Evolutionary conservation across 352 stramenopile genomes (phyloP).

Genomic region (Globisporangium iwayamae): DNA sequence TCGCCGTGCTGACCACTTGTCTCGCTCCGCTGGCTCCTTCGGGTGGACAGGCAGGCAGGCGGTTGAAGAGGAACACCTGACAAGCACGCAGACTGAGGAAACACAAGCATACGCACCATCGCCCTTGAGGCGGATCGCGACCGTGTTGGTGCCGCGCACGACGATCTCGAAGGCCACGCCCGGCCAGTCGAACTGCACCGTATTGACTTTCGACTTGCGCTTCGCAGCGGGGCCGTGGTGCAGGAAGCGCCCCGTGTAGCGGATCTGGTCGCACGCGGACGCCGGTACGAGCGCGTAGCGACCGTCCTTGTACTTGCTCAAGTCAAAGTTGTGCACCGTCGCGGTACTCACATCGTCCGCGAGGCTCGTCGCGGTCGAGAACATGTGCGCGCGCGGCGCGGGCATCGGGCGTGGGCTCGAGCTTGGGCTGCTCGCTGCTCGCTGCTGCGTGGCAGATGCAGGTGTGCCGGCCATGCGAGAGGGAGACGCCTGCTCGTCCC

Average conservation of each 20-base stretch:
- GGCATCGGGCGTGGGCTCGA: neutral
- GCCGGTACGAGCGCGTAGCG: constrained; percentile 62
- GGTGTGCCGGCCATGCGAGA: constrained; percentile 5
- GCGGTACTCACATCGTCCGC: constrained; percentile 27
- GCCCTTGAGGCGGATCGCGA: constrained; percentile 81
- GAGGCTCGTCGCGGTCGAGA: constrained; percentile 29
- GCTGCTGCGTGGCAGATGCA: constrained; percentile 6
- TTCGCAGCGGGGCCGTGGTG: constrained; percentile 57
- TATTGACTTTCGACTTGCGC: constrained; percentile 82
- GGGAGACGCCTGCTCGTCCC: neutral
- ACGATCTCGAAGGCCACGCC: constrained; percentile 63
- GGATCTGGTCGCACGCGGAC: constrained; percentile 68
- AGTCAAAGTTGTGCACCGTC: constrained; percentile 78
- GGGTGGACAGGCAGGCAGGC: neutral
- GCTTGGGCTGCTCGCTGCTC: neutral
- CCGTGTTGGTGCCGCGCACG: constrained; percentile 49
- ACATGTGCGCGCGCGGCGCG: constrained; percentile 18
- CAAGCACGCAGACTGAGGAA: neutral
- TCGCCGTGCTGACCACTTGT: constrained; percentile 19
- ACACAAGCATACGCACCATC: constrained; percentile 44
- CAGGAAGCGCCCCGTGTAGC: constrained; percentile 68
- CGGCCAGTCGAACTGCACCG: constrained; percentile 85
- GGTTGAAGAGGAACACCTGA: neutral
- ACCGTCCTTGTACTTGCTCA: constrained; percentile 73
- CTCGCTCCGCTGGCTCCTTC: constrained; percentile 1